Base-by-base conservation (phyloP, 164 flowering plant genomes). In the Akebia trifoliata region DNA sequence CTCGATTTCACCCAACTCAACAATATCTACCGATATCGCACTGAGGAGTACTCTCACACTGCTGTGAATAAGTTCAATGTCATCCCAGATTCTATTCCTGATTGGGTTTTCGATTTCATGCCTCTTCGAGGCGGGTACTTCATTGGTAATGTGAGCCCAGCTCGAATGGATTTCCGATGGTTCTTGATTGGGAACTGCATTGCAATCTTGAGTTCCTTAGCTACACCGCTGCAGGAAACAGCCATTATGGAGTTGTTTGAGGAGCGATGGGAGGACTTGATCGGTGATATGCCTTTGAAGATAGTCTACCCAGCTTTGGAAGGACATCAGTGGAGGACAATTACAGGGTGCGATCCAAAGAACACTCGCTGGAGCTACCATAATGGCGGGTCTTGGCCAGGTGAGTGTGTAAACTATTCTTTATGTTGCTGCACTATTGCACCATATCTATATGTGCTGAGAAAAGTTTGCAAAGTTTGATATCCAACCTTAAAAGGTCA, bases 341-440 rank as follows among this genome's bases (percentile, higher is more conserved):
- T 63, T 35, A 71, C 78, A 12, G 76, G 78, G 1, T 59, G 52
- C 50, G 77, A 74, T 42, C 78, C 69, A 0, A 74, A 70, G 49
- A 74, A 70, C 60, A 67, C 69, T 0, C 29, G 67, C 3, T 72
- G 76, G 76, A 72, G 76, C 35, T 75, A 69, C 59, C 72, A 75
- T 40, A 72, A 72, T 26, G 79, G 76, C 5, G 72, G 79, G 2
- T 75, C 79, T 36, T 72, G 79, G 79, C 79, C 79, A 54, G 76
- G 76, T 69, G 14, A 64, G 60, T 22, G 10, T 7, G 26, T 21
- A 21, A 36, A n/a, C 31, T 15, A 30, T 26, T 31, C 22, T 8
- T 24, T 2, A 0, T 38, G 22, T 17, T 8, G n/a, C n/a, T n/a
- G n/a, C n/a, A n/a, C n/a, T n/a, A n/a, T n/a, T n/a, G n/a, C n/a